A percentile compares a stretch with the other conserved stretches of the same genome.
Evolutionary conservation across 768 basidiomycete genomes (phyloP).

Genomic region (Cystofilobasidium capitatum): DNA sequence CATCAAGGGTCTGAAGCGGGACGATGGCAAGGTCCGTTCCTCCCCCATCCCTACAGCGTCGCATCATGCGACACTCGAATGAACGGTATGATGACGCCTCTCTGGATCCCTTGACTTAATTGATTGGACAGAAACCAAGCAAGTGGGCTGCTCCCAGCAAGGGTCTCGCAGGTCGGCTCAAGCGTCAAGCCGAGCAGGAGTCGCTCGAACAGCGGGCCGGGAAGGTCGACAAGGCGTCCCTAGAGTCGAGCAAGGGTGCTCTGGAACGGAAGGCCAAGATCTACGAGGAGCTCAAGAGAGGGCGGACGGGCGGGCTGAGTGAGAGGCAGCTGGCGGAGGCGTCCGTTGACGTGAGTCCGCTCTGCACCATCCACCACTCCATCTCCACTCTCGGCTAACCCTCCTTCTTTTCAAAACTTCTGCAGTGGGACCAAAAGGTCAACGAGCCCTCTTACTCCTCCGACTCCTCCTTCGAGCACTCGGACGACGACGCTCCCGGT

Average conservation of each 20-base stretch:
- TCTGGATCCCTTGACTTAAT: not conserved
- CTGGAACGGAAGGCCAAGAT: slow-evolving; percentile 69
- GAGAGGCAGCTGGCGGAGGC: slow-evolving; percentile 64
- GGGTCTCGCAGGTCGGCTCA: slow-evolving; percentile 56
- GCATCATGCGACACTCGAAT: slow-evolving; percentile 1
- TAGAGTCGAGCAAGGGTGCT: slow-evolving; percentile 60
- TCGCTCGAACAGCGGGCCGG: slow-evolving; percentile 33
- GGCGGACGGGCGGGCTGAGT: slow-evolving; percentile 65
- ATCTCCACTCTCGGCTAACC: not conserved
- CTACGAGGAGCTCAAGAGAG: slow-evolving; percentile 67
- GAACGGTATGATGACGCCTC: not conserved
- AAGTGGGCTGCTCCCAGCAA: slow-evolving; percentile 68
- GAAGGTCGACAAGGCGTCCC: slow-evolving; percentile 53
- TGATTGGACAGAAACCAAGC: slow-evolving; percentile 54
- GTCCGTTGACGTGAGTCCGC: slow-evolving; percentile 61
- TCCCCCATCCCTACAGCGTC: not conserved
- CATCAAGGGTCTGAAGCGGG: slow-evolving; percentile 56
- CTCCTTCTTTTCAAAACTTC: slow-evolving; percentile 2
- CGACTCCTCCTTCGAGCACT: slow-evolving; percentile 47
- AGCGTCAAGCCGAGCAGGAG: slow-evolving; percentile 62
- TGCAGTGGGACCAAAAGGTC: slow-evolving; percentile 32
- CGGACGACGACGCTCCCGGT: slow-evolving; percentile 69
- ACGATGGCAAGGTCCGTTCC: slow-evolving; percentile 55
- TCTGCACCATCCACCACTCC: slow-evolving; percentile 6
- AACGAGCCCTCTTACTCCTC: slow-evolving; percentile 47